A percentile compares a stretch with the other conserved stretches of the same genome.
Evolutionary conservation across 441 rosid species (phyloP).

Genomic region (Codiaeum variegatum): DNA sequence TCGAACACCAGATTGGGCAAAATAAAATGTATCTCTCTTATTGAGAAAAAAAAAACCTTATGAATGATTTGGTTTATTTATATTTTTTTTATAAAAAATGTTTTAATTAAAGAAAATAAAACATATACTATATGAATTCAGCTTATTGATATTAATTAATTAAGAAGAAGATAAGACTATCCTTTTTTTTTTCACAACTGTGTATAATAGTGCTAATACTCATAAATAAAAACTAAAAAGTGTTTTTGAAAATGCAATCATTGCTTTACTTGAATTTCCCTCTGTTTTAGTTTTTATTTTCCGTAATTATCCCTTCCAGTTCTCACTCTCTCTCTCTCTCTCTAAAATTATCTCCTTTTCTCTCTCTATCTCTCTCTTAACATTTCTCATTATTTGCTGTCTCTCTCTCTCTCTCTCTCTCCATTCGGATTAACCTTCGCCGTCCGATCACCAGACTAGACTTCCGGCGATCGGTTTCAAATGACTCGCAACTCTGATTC

Average conservation of each 20-base stretch:
- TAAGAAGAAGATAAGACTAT: not conserved
- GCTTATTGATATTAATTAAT: too few species aligned
- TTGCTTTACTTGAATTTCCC: not conserved
- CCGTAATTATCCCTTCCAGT: slow-evolving; percentile 13
- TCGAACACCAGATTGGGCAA: too few species aligned
- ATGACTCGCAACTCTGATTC: slow-evolving; percentile 25
- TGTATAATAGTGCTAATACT: too few species aligned
- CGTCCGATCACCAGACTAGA: slow-evolving; percentile 25
- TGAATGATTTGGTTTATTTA: too few species aligned
- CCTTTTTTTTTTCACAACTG: not conserved
- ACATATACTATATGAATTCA: too few species aligned
- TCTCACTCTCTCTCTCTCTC: slow-evolving; percentile 17
- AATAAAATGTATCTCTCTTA: too few species aligned
- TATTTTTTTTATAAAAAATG: too few species aligned
- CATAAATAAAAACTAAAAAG: not conserved
- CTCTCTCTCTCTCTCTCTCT: slow-evolving; percentile 1
- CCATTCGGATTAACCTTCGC: slow-evolving; percentile 25
- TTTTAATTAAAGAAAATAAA: too few species aligned
- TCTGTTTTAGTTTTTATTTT: not conserved
- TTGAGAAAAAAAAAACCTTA: too few species aligned
- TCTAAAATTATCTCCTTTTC: not conserved
- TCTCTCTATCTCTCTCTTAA: slow-evolving; percentile 14
- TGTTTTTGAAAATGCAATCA: not conserved
- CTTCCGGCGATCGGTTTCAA: slow-evolving; percentile 24
- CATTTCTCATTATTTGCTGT: slow-evolving; percentile 17